Evolutionary conservation across 2,329 filamentous ascomycete genomes (phyloP), one percentile per base, ranked within the genome.

Genomic region (Sporothrix humicola): DNA sequence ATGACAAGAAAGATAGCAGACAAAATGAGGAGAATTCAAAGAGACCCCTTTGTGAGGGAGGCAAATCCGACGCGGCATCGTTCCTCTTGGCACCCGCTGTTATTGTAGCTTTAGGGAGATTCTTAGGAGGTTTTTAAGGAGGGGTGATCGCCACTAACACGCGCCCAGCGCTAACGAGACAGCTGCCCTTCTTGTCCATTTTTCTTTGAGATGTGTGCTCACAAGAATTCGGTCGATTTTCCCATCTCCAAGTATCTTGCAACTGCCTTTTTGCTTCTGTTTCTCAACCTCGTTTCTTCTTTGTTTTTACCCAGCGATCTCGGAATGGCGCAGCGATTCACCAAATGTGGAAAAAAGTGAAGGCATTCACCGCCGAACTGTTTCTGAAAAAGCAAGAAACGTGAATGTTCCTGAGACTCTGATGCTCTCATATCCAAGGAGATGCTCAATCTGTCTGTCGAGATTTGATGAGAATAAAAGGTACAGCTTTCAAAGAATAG

Each of bases 91-190:
- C 61, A 15, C 31, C 54, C 31, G n/a, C 31, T 37, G 9, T 1
- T 23, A 56, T 54, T 26, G n/a, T 20, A 66, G 42, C 61, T 48
- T 66, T 66, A 13, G 42, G 17, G 31, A 8, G 4, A 12, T 44
- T 52, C 6, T 20, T 44, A 20, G 59, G 17, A 17, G 26, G 37
- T 10, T 3, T 3, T 44, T 15, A 42, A 12, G 59, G 15, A 17
- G 42, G 42, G 61, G 44, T 44, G 61, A 66, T 48, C 61, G 42
- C 61, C 61, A 66, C 61, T 48, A 66, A 66, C 42, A 26, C 10
- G 37, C 61, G 42, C 42, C 59, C 61, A 48, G 61, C 61, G 20
- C 61, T 46, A 46, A 8, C 9, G 2, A 44, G 17, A 20, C 10
- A 44, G 59, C n/a, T 26, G 37, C 48, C n/a, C 26, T 48, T 66